phyloP scores from a whole-genome alignment of 345 rosid genomes.

The Murraya koenigii region DNA sequence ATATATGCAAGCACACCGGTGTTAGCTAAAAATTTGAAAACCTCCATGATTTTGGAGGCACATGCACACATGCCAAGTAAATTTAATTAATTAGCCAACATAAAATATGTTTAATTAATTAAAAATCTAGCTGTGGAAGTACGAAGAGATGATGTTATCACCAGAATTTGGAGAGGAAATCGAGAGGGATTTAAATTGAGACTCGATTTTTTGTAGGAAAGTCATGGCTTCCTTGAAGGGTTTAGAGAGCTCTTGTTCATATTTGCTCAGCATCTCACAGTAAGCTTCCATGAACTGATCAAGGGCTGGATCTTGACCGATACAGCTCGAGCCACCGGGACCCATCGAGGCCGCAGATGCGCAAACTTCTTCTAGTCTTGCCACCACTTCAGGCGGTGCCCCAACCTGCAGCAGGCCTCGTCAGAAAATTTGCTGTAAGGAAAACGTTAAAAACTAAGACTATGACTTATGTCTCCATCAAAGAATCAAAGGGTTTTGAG shows the following conservation, averaged over 20 bases:
- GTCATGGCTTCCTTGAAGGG: slow-evolving; percentile 96
- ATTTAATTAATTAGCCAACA: background rate
- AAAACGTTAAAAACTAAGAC: background rate
- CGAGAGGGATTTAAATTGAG: slow-evolving; percentile 79
- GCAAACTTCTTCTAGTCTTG: slow-evolving; percentile 72
- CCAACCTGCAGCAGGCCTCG: slow-evolving; percentile 58
- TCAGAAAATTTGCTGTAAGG: background rate
- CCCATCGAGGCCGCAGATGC: slow-evolving; percentile 61
- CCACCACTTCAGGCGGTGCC: slow-evolving; percentile 89
- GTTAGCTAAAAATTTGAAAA: background rate
- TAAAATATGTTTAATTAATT: background rate
- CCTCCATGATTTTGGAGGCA: slow-evolving; percentile 1
- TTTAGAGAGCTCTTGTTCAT: slow-evolving; percentile 91
- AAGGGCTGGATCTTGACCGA: slow-evolving; percentile 93
- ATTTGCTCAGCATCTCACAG: slow-evolving; percentile 94
- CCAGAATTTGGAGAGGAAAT: slow-evolving; percentile 62
- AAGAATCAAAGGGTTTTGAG: background rate
- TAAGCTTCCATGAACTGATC: slow-evolving; percentile 99
- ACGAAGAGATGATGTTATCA: slow-evolving; percentile 26
- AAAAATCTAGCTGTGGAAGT: background rate
- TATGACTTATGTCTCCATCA: slow-evolving; percentile 21
- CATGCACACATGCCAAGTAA: slow-evolving; percentile 13
- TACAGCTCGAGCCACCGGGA: slow-evolving; percentile 25
- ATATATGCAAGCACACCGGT: background rate
- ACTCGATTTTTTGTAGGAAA: slow-evolving; percentile 77